Evolutionary conservation across 2,329 filamentous ascomycete genomes (phyloP).

Genomic region (Trichoderma koningiopsis): DNA sequence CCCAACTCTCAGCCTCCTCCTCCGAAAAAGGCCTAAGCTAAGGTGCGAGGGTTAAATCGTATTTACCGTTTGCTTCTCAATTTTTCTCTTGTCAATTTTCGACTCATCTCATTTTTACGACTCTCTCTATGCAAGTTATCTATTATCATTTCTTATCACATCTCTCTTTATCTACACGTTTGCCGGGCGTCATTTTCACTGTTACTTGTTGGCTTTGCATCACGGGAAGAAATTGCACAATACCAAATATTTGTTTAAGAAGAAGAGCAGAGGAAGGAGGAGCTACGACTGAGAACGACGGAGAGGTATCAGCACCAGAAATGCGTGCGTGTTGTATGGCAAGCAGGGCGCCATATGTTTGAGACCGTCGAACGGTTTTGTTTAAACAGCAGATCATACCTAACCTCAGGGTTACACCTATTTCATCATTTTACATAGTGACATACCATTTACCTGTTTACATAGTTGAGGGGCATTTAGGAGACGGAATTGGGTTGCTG

Average conservation of each 20-base stretch:
- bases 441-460: background rate
- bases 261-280: background rate
- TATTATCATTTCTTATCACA: background rate
- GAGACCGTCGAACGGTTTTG: background rate
- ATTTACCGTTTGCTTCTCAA: background rate
- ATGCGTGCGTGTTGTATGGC: background rate
- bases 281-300: background rate
- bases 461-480: background rate
- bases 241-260: slow-evolving; percentile 8
- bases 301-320: background rate
- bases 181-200: background rate
- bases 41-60: background rate
- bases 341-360: background rate
- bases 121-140: background rate
- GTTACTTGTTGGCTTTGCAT: background rate
- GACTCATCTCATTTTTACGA: background rate
- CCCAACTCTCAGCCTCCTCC: slow-evolving; percentile 48
- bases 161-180: background rate
- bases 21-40: slow-evolving; percentile 5
- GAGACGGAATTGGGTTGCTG: background rate
- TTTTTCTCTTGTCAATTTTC: background rate
- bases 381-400: slow-evolving; percentile 11
- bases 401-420: slow-evolving; percentile 13
- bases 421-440: slow-evolving; percentile 5
- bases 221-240: slow-evolving; percentile 16